Evolutionary conservation across 176 grass and related monocot species (phyloP).

Genomic region (Oryza brachyantha): DNA sequence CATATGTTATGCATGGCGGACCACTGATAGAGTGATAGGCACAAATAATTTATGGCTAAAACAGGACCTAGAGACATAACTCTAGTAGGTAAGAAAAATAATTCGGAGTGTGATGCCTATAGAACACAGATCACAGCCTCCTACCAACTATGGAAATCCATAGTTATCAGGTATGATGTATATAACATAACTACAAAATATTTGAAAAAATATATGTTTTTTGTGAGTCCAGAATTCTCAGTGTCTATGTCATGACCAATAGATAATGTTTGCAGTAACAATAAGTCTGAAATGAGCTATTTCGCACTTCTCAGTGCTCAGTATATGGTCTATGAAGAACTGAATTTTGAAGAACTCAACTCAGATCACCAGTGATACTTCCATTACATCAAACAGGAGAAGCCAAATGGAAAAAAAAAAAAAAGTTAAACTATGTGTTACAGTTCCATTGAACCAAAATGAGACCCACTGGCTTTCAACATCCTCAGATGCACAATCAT

Average conservation of each 20-base stretch:
- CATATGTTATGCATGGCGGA: neutral
- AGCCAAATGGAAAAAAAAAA: neutral
- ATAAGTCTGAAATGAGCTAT: neutral
- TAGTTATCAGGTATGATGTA: neutral
- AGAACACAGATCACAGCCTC: neutral
- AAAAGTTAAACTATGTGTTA: neutral
- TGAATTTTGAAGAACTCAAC: neutral
- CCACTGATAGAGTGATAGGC: constrained; percentile 2
- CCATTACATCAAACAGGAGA: neutral
- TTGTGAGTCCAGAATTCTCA: neutral
- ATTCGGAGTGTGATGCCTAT: neutral
- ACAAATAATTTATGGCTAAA: neutral
- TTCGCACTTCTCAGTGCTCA: too few relatives aligned
- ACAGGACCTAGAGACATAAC: neutral
- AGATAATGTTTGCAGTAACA: neutral
- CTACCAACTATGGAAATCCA: neutral
- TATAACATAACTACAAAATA: neutral
- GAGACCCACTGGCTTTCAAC: neutral
- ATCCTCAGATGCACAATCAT: neutral
- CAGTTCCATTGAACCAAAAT: neutral
- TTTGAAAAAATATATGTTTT: neutral
- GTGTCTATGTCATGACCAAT: neutral
- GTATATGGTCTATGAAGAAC: too few relatives aligned
- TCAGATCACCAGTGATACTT: neutral
- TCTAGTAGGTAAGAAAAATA: neutral